phyloP scores from a whole-genome alignment of 139 green algal species.

The Chlamydomonas schloesseri region DNA sequence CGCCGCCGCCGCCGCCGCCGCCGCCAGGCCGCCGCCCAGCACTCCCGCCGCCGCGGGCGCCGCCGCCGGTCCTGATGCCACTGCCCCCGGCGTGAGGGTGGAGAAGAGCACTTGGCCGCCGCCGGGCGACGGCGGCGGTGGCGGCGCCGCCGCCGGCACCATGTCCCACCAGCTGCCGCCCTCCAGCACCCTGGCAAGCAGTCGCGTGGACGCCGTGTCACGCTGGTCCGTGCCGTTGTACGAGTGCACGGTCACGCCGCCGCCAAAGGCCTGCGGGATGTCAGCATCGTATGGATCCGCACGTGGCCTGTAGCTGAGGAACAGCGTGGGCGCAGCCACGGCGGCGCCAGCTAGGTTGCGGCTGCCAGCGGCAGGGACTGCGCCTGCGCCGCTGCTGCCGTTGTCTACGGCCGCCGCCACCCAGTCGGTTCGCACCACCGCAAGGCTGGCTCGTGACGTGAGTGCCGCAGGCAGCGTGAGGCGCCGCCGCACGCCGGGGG shows the following conservation, averaged over 20 bases:
- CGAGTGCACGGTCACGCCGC: constrained; percentile 7
- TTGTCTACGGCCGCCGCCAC: background rate
- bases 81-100: no score
- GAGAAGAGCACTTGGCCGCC: no score
- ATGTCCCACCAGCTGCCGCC: background rate
- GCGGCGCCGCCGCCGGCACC: background rate
- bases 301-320: constrained; percentile 25
- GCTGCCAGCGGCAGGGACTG: background rate
- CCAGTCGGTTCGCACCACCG: constrained; percentile 6
- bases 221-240: constrained; percentile 9
- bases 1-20: background rate
- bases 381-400: background rate
- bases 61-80: no score
- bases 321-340: background rate
- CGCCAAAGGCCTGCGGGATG: constrained; percentile 1
- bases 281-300: constrained; percentile 4
- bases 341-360: no score
- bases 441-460: background rate
- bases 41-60: background rate
- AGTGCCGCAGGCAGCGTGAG: constrained; percentile 14
- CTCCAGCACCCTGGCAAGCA: constrained; percentile 9
- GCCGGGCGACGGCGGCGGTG: background rate
- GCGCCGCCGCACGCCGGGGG: background rate
- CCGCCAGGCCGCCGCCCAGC: background rate
- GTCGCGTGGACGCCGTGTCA: background rate